Base-by-base conservation (phyloP, 257 asterid genomes). In the Mitragyna speciosa region DNA sequence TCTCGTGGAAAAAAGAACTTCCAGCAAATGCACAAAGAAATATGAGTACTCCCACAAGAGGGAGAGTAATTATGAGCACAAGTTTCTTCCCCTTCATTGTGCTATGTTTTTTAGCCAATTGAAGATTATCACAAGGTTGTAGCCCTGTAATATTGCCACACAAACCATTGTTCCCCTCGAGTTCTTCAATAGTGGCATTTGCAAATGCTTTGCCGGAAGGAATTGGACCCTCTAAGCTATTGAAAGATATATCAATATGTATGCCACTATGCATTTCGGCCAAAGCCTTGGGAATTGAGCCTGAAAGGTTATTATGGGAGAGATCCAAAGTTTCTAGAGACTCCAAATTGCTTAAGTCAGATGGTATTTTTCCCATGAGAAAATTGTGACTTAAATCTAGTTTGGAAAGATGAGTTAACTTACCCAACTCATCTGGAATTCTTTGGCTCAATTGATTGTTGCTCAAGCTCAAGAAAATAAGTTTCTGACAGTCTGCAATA, bases 291-390 rank as follows among this genome's bases (percentile, higher is more conserved):
- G 91, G 89, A 22, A 88, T 76, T 11, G 70, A 22, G 39, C 92
- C 92, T 12, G 86, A 83, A 49, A 89, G 45, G 41, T 85, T 66
- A 76, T 86, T 86, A 4, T 78, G 90, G 49, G 90, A 88, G 36
- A 88, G 85, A 30, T 83, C 72, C 81, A 83, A 64, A 5, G 1
- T 58, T 77, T 83, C 85, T 24, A 86, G 54, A 66, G 67, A 72
- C 0, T 5, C 43, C 68, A 48, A 14, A 24, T 36, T 12, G 70
- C 76, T n/a, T 76, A 16, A 14, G 41, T 61, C 72, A 31, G n/a
- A 36, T 14, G 90, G 90, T 52, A 88, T 88, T 56, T 48, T 52
- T 15, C 90, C 88, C 71, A 28, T 28, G 26, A 86, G 68, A 43
- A 49, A 66, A 45, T 88, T 88, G 36, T 69, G 65, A 33, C 90